phyloP scores from a whole-genome alignment of 768 basidiomycete genomes.

The Leccinum boreale region DNA sequence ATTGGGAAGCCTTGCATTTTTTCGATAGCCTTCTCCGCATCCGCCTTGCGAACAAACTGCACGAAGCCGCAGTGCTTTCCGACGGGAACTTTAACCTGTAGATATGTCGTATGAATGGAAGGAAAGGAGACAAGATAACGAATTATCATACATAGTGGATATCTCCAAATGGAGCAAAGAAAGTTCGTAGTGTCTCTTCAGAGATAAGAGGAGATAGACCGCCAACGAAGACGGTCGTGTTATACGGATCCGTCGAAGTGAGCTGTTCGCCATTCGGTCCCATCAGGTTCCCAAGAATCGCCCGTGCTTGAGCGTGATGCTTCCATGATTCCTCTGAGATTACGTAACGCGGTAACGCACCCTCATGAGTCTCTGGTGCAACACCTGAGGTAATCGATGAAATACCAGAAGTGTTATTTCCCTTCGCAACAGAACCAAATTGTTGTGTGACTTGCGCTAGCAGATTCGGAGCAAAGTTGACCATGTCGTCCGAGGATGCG shows the following conservation, averaged over 20 bases:
- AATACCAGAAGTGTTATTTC: conserved; percentile 23
- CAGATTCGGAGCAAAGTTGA: conserved; percentile 44
- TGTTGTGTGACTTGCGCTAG: conserved; percentile 49
- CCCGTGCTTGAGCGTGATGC: conserved; percentile 79
- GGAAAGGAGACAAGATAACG: background rate
- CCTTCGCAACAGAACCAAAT: conserved; percentile 37
- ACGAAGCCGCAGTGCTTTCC: conserved; percentile 97
- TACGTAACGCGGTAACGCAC: conserved; percentile 49
- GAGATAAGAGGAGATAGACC: conserved; percentile 85
- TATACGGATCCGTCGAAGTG: conserved; percentile 91
- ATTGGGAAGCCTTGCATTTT: conserved; percentile 97
- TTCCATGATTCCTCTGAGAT: conserved; percentile 79
- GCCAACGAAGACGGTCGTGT: conserved; percentile 94
- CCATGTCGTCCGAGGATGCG: conserved; percentile 50
- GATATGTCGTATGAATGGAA: conserved; percentile 5
- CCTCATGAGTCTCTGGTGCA: conserved; percentile 43
- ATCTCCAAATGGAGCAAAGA: conserved; percentile 90
- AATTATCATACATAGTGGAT: conserved; percentile 75
- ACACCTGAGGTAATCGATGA: conserved; percentile 33
- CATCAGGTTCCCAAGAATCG: conserved; percentile 78
- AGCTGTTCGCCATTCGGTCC: conserved; percentile 85
- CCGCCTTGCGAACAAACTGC: conserved; percentile 87
- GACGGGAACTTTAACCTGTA: conserved; percentile 90
- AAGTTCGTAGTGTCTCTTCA: conserved; percentile 87
- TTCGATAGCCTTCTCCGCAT: conserved; percentile 90